Evolutionary conservation across 805 yeast genomes (phyloP).

Genomic region (Starmerella scarabaei): DNA sequence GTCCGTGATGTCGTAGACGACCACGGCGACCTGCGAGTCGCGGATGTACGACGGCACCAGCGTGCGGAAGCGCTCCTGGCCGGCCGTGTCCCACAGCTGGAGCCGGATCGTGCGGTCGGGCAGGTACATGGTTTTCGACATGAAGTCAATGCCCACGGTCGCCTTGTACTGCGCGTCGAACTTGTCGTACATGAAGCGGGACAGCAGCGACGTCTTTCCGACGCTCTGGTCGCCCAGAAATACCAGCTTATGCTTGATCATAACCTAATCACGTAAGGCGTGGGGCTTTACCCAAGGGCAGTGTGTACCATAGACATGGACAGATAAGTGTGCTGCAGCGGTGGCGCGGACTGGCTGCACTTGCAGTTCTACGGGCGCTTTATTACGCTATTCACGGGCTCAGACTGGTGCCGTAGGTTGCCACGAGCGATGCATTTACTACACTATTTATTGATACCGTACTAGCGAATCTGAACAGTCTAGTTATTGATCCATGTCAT

Average conservation of each 20-base stretch:
- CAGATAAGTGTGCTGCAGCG: too few species aligned
- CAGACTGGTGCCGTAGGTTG: too few species aligned
- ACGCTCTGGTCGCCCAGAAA: constrained; percentile 97
- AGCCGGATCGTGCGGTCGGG: constrained; percentile 91
- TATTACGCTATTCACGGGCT: too few species aligned
- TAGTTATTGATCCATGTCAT: too few species aligned
- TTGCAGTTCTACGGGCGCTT: too few species aligned
- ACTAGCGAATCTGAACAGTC: too few species aligned
- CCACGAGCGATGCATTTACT: too few species aligned
- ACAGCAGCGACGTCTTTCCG: constrained; percentile 89
- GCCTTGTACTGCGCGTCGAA: constrained; percentile 92
- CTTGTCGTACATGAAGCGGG: constrained; percentile 96
- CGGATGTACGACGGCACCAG: constrained; percentile 91
- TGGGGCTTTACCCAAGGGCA: too few species aligned
- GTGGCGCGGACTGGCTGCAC: too few species aligned
- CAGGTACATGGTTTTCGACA: constrained; percentile 86
- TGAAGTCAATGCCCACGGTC: constrained; percentile 91
- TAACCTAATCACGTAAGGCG: not conserved
- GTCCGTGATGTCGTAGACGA: constrained; percentile 86
- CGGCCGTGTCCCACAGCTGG: constrained; percentile 97
- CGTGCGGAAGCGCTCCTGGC: constrained; percentile 91
- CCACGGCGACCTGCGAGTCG: constrained; percentile 93
- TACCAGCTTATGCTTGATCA: constrained; percentile 53
- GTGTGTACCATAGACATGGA: too few species aligned
- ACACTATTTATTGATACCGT: too few species aligned